Percentiles rank a stretch among this genome's conserved stretches.
Evolutionary conservation across 495 filamentous ascomycete genomes (phyloP).

Genomic region (Talaromyces trachyspermus): DNA sequence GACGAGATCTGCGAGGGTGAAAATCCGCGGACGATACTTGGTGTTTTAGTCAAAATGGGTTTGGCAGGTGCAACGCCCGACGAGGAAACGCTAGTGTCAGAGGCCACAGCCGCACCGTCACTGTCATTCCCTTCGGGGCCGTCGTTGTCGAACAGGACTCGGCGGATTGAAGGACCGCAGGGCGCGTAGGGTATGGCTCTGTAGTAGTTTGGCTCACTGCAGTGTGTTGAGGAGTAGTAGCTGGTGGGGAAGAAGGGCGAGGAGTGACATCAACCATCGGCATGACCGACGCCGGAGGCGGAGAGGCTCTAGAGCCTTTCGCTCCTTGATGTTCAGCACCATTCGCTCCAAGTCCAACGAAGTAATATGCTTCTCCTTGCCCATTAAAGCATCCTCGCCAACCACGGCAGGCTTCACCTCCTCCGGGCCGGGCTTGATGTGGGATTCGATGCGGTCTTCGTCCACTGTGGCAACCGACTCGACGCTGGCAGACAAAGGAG

Average conservation of each 20-base stretch:
- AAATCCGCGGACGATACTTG: constrained; percentile 82
- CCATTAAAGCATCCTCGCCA: constrained; percentile 44
- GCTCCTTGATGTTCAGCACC: constrained; percentile 79
- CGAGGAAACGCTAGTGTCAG: constrained; percentile 48
- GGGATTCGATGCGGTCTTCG: constrained; percentile 60
- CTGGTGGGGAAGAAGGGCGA: constrained; percentile 35
- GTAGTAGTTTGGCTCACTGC: constrained; percentile 14
- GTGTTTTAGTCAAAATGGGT: constrained; percentile 49
- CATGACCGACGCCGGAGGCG: constrained; percentile 49
- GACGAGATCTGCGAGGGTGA: constrained; percentile 69
- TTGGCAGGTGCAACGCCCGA: constrained; percentile 26
- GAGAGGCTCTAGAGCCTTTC: constrained; percentile 57
- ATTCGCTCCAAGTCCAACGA: constrained; percentile 82
- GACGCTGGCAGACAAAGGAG: constrained; percentile 84
- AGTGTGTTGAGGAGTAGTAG: constrained; percentile 32
- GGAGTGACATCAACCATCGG: constrained; percentile 18
- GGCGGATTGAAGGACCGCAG: constrained; percentile 30
- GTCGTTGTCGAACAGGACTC: constrained; percentile 47
- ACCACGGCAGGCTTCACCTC: constrained; percentile 37
- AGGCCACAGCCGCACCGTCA: constrained; percentile 27
- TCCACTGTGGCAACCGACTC: constrained; percentile 74
- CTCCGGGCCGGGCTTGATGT: constrained; percentile 41
- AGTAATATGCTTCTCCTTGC: constrained; percentile 84
- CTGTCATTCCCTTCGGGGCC: constrained; percentile 43
- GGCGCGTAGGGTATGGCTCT: constrained; percentile 12